phyloP scores from a whole-genome alignment of 768 basidiomycete species.

The Suillus sp. region DNA sequence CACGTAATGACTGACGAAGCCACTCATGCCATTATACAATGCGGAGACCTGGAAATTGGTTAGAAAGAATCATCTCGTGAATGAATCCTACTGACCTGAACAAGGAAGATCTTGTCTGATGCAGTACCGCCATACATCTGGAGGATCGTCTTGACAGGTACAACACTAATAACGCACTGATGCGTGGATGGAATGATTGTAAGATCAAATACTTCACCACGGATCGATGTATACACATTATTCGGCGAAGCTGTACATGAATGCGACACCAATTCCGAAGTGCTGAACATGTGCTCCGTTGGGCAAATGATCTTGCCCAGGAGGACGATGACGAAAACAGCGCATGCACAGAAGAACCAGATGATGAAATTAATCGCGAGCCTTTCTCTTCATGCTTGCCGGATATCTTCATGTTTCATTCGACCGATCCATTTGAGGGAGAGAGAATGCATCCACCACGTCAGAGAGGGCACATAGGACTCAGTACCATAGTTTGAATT shows the following conservation, averaged over 20 bases:
- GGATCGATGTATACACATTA: constrained; percentile 78
- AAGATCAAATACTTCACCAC: constrained; percentile 95
- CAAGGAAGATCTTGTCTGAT: constrained; percentile 84
- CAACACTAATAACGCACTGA: constrained; percentile 64
- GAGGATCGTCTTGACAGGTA: constrained; percentile 72
- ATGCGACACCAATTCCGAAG: constrained; percentile 73
- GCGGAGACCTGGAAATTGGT: constrained; percentile 69
- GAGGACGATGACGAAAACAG: constrained; percentile 91
- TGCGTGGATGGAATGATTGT: constrained; percentile 68
- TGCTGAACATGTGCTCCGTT: constrained; percentile 87
- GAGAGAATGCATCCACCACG: constrained; percentile 86
- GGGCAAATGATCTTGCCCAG: constrained; percentile 97
- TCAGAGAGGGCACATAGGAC: constrained; percentile 91
- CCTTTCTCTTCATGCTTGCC: constrained; percentile 98
- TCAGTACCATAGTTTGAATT: constrained; percentile 87
- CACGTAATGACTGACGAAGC: constrained; percentile 83
- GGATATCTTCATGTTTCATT: constrained; percentile 93
- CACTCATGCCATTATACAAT: constrained; percentile 84
- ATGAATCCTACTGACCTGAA: constrained; percentile 63
- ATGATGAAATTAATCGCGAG: constrained; percentile 93
- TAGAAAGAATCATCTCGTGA: background rate
- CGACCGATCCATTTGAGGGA: constrained; percentile 72
- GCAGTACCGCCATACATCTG: constrained; percentile 76
- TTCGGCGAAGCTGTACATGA: constrained; percentile 63
- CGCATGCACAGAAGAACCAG: constrained; percentile 86